Evolutionary conservation across 1,139 yeast genomes (phyloP).

Genomic region (Protomyces arabidopsidicola): DNA sequence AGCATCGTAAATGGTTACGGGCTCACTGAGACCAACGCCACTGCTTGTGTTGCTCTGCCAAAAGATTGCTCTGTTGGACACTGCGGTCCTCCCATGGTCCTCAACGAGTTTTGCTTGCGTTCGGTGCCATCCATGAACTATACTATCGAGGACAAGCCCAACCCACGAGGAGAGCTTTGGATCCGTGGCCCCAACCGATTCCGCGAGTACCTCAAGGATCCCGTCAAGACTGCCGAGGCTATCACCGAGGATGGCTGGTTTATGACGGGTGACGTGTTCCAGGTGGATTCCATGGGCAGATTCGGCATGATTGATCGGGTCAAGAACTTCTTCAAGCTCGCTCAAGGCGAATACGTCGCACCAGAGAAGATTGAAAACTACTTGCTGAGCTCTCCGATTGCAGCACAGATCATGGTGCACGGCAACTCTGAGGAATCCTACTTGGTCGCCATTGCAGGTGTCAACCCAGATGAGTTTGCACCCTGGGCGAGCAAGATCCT

Average conservation of each 20-base stretch:
- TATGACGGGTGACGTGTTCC: slow-evolving; percentile 70
- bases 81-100: slow-evolving; percentile 56
- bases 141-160: slow-evolving; percentile 48
- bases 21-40: slow-evolving; percentile 69
- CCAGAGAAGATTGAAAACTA: slow-evolving; percentile 71
- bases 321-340: slow-evolving; percentile 67
- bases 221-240: slow-evolving; percentile 50
- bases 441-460: slow-evolving; percentile 61
- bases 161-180: slow-evolving; percentile 56
- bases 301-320: slow-evolving; percentile 65
- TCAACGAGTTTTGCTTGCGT: slow-evolving; percentile 56
- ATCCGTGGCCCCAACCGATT: slow-evolving; percentile 67
- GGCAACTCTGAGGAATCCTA: slow-evolving; percentile 62
- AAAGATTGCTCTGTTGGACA: slow-evolving; percentile 50
- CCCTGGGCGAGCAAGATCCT: slow-evolving; percentile 36
- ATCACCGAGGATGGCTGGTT: slow-evolving; percentile 69
- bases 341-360: slow-evolving; percentile 78
- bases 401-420: slow-evolving; percentile 58
- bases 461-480: slow-evolving; percentile 47
- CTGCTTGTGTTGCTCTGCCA: slow-evolving; percentile 49
- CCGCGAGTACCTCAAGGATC: slow-evolving; percentile 55
- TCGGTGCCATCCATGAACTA: slow-evolving; percentile 70
- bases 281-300: slow-evolving; percentile 52
- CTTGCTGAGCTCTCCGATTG: slow-evolving; percentile 54
- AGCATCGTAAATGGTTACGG: slow-evolving; percentile 73